These are phyloP conservation scores for Penicillium verrucosum DNA, from an alignment of 2,329 filamentous ascomycete genomes.

Conservation along the genomic window DNA sequence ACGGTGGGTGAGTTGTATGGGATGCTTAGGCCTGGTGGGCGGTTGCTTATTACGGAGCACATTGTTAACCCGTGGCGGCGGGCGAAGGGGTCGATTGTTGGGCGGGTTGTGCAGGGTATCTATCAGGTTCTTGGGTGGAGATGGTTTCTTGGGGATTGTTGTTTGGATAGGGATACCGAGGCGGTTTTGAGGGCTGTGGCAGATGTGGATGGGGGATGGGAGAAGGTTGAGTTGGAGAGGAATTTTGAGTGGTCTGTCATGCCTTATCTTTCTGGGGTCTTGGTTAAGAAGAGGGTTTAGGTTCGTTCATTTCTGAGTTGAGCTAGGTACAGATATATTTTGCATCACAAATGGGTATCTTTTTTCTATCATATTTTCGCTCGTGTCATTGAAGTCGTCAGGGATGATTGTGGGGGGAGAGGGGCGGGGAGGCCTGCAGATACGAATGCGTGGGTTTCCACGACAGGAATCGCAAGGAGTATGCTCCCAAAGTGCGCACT, in stretches of 20 bases:
- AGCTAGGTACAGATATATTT: background rate
- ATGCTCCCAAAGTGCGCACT: constrained; percentile 53
- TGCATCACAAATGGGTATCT: constrained; percentile 17
- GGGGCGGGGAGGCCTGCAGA: constrained; percentile 7
- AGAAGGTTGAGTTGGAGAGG: constrained; percentile 46
- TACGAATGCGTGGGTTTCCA: constrained; percentile 54
- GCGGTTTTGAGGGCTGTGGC: constrained; percentile 44
- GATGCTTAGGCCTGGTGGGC: constrained; percentile 54
- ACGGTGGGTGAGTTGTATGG: constrained; percentile 49
- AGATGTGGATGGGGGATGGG: constrained; percentile 47
- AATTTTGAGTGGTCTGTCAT: constrained; percentile 38
- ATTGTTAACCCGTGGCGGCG: constrained; percentile 51
- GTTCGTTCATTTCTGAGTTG: background rate
- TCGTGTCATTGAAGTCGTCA: background rate
- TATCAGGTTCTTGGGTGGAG: constrained; percentile 50
- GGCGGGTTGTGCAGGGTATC: constrained; percentile 46
- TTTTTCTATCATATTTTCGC: constrained; percentile 1
- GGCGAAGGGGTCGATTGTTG: constrained; percentile 46
- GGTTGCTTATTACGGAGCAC: constrained; percentile 56
- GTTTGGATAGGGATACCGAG: constrained; percentile 50
- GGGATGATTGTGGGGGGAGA: constrained; percentile 25
- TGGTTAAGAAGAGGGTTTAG: constrained; percentile 37
- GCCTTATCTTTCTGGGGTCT: constrained; percentile 42
- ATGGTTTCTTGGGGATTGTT: constrained; percentile 53
- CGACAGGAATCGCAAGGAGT: constrained; percentile 54